Base-by-base conservation (phyloP, 1,139 yeast species). In the Protomyces arabidopsidicola region DNA sequence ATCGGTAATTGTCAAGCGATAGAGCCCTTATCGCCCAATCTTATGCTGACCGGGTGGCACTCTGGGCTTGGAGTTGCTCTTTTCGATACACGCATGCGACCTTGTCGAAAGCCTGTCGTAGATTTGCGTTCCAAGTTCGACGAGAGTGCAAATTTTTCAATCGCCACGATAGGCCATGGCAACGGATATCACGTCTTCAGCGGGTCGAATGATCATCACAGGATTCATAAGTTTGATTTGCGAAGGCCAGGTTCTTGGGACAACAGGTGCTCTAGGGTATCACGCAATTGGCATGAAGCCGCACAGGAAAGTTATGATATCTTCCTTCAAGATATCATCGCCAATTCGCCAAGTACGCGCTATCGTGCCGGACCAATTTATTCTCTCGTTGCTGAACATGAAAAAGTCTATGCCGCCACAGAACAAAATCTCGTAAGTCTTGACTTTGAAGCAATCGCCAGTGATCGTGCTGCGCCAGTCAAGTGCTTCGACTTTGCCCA, bases 361-460 rank as follows among this genome's bases (percentile, higher is more conserved):
- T 14, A 56, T 51, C 34, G 36, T 51, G 34, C 10, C 24, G 62
- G 62, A 4, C 62, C 62, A 4, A 31, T 58, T 4, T 58, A 58
- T 42, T 58, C 62, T 4, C 34, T 58, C 42, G 45, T 42, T 4
- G 62, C 62, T 14, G 62, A 58, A 42, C 52, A 52, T 31, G 62
- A 58, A 39, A 45, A 55, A 16, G 45, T 58, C 34, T 58, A 35
- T 34, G 62, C 52, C 16, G 62, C 62, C 14, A n/a, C 53, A 22
- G 62, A 58, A 35, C 18, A 36, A 9, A 18, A 50, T n/a, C 56
- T 58, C 8, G 24, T 55, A 16, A 55, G 62, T 18, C 14, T 58
- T 14, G 62, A 58, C 45, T 58, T 27, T 42, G 48, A 18, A 18
- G 48, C 48, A 10, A n/a, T 14, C n/a, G 42, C 16, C 16, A n/a